phyloP scores from a whole-genome alignment of 306 rosid species.

The Datisca glomerata region DNA sequence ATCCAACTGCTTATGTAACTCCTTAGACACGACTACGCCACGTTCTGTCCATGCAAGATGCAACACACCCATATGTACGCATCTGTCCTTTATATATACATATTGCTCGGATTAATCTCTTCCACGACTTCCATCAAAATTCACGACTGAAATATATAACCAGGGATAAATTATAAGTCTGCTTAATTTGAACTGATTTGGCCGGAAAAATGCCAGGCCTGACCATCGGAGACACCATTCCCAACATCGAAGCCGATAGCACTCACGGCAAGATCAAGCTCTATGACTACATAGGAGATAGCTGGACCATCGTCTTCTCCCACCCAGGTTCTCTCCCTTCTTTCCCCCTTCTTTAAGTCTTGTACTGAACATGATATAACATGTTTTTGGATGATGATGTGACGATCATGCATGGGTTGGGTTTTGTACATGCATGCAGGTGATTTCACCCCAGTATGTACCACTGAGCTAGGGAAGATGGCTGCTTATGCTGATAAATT shows the following conservation, averaged over 20 bases:
- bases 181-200: neutral
- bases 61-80: constrained; percentile 6
- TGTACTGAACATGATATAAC: neutral
- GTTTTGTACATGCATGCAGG: constrained; percentile 17
- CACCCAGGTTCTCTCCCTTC: constrained; percentile 39
- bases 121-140: too few relatives aligned
- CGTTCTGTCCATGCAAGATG: constrained; percentile 65
- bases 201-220: constrained; percentile 55
- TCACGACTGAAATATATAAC: neutral
- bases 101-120: too few relatives aligned
- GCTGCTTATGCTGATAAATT: constrained; percentile 40
- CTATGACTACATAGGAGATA: constrained; percentile 29
- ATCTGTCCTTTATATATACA: neutral
- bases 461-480: constrained; percentile 73
- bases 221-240: constrained; percentile 69
- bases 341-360: neutral
- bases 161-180: neutral
- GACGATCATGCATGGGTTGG: too few relatives aligned
- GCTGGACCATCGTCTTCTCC: constrained; percentile 75
- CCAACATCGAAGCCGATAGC: constrained; percentile 56
- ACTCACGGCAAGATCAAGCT: constrained; percentile 61
- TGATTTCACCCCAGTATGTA: constrained; percentile 83
- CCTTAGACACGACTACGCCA: constrained; percentile 31
- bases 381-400: neutral
- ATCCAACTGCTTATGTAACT: constrained; percentile 12